Base-by-base conservation (phyloP, 805 yeast species). In the Sugiyamaella lignohabitans region DNA sequence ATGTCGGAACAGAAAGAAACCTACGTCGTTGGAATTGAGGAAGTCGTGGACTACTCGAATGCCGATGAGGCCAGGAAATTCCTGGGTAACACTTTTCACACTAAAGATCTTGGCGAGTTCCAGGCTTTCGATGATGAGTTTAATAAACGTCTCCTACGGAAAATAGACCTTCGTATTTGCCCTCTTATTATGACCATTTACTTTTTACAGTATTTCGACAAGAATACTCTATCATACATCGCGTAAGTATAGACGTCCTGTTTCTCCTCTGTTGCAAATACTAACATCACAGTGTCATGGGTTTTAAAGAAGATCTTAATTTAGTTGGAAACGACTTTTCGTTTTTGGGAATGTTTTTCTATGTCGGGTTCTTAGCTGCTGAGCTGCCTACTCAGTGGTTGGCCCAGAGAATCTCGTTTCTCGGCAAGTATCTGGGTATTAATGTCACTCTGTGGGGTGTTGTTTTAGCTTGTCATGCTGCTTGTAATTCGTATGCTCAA, bases 171-270 rank as follows among this genome's bases (percentile, higher is more conserved):
- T 19, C 45, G 48, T 21, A 42, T 49, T 30, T 40, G 51, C 14
- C 52, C 56, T 5, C 30, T 48, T 21, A 50, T 52, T 23, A 23
- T 44, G 19, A 19, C 46, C 17, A 43, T 48, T 14, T 51, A 51
- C 30, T 42, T 48, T 10, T 37, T 49, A 17, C 55, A 52, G 43
- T 46, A 44, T 32, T 32, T 49, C 6, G 85, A 80, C 60, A 80
- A 80, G 58, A 61, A 67, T 17, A 62, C 81, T 1, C 68, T 68
- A 34, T 67, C 76, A 21, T 75, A 70, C 39, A 75, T 78, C 6
- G 30, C 30, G n/a, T n/a, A n/a, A n/a, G n/a, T n/a, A n/a, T n/a
- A n/a, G n/a, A n/a, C n/a, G n/a, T n/a, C n/a, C n/a, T n/a, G n/a
- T n/a, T n/a, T n/a, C n/a, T n/a, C n/a, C n/a, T n/a, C n/a, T n/a